Percentiles rank a stretch among this genome's conserved stretches.
Conservation (phyloP, 257 asterid species). For the Ilex asprella region DNA sequence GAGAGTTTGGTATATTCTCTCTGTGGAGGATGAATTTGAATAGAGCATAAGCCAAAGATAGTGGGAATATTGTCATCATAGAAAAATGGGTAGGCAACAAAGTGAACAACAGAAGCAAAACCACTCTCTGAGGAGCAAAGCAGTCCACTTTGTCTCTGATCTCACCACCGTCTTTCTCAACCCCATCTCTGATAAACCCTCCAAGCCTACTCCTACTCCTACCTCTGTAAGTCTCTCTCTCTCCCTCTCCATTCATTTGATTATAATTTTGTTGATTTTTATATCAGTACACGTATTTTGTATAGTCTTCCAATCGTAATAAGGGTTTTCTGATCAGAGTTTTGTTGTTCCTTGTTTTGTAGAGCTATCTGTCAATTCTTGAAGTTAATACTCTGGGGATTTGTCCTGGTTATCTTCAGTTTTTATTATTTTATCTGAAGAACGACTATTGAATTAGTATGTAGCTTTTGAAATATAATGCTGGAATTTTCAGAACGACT, state of each 20-base stretch:
- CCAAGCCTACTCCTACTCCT: not conserved
- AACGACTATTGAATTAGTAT: not conserved
- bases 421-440: not conserved
- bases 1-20: too few species aligned
- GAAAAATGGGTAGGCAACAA: conserved; percentile 1
- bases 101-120: conserved; percentile 12
- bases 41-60: too few species aligned
- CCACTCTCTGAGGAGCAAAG: conserved; percentile 80
- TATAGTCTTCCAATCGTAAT: not conserved
- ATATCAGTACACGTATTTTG: too few species aligned
- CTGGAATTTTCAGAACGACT: not conserved
- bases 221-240: not conserved
- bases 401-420: too few species aligned
- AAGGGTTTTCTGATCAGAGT: not conserved
- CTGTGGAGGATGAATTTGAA: too few species aligned
- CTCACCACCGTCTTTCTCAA: conserved; percentile 76
- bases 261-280: not conserved
- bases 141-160: conserved; percentile 86
- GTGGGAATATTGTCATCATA: too few species aligned
- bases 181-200: conserved; percentile 81
- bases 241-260: not conserved
- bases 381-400: not conserved
- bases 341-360: not conserved
- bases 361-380: not conserved
- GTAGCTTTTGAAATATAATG: not conserved